Evolutionary conservation across 2,329 filamentous ascomycete genomes (phyloP).

Genomic region (Tolypocladium nubicola): DNA sequence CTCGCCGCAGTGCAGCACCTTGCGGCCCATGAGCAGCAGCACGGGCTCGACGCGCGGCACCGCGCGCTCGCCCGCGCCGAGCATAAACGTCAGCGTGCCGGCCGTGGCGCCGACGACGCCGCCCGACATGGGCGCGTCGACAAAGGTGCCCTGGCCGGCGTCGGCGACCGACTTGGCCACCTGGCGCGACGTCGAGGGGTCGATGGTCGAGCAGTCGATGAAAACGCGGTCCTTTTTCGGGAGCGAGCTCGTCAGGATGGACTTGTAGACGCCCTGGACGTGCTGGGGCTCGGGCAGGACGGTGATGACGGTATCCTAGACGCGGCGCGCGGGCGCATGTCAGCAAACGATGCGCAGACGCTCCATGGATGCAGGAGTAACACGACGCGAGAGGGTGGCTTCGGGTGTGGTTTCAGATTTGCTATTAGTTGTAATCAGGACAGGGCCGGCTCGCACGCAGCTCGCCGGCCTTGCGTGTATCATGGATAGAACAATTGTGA

Average conservation of each 20-base stretch:
- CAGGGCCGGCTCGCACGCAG: slow-evolving; percentile 27
- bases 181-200: slow-evolving; percentile 70
- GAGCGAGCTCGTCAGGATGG: slow-evolving; percentile 53
- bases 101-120: slow-evolving; percentile 85
- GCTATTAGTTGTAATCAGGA: slow-evolving; percentile 58
- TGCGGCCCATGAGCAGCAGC: slow-evolving; percentile 74
- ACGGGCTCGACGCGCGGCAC: slow-evolving; percentile 57
- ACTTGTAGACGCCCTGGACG: slow-evolving; percentile 70
- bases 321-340: neutral
- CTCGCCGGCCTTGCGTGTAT: slow-evolving; percentile 53
- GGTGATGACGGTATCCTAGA: slow-evolving; percentile 74
- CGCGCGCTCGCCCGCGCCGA: slow-evolving; percentile 56
- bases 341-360: neutral
- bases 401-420: slow-evolving; percentile 38
- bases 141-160: slow-evolving; percentile 62
- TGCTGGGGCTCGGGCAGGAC: slow-evolving; percentile 84
- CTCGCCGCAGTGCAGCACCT: slow-evolving; percentile 73
- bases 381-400: too few species aligned
- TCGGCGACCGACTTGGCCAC: slow-evolving; percentile 60
- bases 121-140: slow-evolving; percentile 95
- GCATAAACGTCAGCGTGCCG: slow-evolving; percentile 91
- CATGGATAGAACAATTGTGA: slow-evolving; percentile 40
- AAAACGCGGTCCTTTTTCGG: slow-evolving; percentile 59
- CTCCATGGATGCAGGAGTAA: neutral
- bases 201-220: slow-evolving; percentile 95